Evolutionary conservation across 31 red algal genomes (phyloP).

Genomic region (Porphyra umbilicalis): DNA sequence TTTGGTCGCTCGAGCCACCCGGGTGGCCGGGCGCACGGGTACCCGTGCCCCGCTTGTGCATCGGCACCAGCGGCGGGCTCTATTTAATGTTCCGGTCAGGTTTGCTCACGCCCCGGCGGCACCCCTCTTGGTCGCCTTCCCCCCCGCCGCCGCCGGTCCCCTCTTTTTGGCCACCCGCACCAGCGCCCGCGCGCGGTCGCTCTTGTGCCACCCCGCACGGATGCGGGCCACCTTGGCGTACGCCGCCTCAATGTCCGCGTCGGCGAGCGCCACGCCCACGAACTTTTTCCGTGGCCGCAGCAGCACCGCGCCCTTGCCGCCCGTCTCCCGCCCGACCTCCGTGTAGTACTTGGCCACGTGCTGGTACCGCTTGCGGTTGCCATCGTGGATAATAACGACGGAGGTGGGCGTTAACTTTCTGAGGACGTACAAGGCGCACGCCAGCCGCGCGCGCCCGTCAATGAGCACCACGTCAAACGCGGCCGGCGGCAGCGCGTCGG

Average conservation of each 20-base stretch:
- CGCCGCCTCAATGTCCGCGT: constrained; percentile 4
- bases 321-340: constrained; percentile 47
- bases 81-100: too few species aligned
- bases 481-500: constrained; percentile 3
- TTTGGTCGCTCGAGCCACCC: too few species aligned
- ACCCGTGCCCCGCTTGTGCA: too few species aligned
- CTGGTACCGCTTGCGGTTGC: constrained; percentile 17
- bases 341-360: constrained; percentile 31
- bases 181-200: too few species aligned
- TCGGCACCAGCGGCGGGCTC: too few species aligned
- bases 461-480: constrained; percentile 11
- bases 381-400: constrained; percentile 51
- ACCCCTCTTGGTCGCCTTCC: too few species aligned
- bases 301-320: constrained; percentile 33
- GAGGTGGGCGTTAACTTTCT: constrained; percentile 14
- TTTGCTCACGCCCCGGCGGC: too few species aligned
- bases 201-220: neutral
- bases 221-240: constrained; percentile 24
- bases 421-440: constrained; percentile 42
- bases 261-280: neutral
- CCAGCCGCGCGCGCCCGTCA: constrained; percentile 22
- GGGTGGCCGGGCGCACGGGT: too few species aligned
- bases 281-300: constrained; percentile 6
- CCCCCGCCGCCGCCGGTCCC: too few species aligned
- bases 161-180: too few species aligned